A percentile compares a stretch with the other conserved stretches of the same genome.
phyloP scores from a whole-genome alignment of 345 rosid species.

The Salix koriyanagi region DNA sequence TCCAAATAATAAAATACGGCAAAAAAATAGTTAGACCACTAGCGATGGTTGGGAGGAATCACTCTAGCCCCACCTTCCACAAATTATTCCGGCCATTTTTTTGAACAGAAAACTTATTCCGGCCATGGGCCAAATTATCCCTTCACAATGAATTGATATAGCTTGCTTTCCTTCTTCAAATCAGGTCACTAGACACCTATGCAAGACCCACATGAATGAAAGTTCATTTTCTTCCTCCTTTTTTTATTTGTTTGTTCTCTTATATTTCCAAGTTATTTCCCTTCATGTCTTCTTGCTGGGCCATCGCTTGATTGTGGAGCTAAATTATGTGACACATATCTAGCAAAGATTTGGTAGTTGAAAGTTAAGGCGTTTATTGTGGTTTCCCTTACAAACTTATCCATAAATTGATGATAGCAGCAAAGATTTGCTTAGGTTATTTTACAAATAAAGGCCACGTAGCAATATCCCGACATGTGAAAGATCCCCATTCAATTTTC shows the following conservation, averaged over 20 bases:
- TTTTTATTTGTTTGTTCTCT: slow-evolving; percentile 20
- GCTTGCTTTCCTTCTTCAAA: slow-evolving; percentile 14
- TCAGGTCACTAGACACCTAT: not conserved
- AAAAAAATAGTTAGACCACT: slow-evolving; percentile 20
- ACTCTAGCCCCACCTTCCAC: slow-evolving; percentile 30
- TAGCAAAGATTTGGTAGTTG: slow-evolving; percentile 17
- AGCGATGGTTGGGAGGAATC: slow-evolving; percentile 38
- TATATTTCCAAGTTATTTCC: slow-evolving; percentile 5
- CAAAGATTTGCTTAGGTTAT: not conserved
- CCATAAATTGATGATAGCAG: not conserved
- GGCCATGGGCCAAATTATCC: slow-evolving; percentile 3
- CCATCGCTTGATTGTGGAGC: slow-evolving; percentile 10
- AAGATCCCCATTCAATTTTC: not conserved
- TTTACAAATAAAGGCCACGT: not conserved
- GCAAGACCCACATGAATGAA: slow-evolving; percentile 7
- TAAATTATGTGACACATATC: slow-evolving; percentile 9
- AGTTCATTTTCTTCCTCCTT: slow-evolving; percentile 8
- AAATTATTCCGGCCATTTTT: not conserved
- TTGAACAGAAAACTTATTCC: not conserved
- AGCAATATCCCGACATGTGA: too few relatives aligned
- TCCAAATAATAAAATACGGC: not conserved
- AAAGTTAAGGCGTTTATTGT: not conserved
- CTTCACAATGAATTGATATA: slow-evolving; percentile 10
- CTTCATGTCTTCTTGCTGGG: slow-evolving; percentile 15
- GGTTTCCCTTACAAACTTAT: not conserved